phyloP scores from a whole-genome alignment of 257 asterid species.

The Fraxinus cuspidata region DNA sequence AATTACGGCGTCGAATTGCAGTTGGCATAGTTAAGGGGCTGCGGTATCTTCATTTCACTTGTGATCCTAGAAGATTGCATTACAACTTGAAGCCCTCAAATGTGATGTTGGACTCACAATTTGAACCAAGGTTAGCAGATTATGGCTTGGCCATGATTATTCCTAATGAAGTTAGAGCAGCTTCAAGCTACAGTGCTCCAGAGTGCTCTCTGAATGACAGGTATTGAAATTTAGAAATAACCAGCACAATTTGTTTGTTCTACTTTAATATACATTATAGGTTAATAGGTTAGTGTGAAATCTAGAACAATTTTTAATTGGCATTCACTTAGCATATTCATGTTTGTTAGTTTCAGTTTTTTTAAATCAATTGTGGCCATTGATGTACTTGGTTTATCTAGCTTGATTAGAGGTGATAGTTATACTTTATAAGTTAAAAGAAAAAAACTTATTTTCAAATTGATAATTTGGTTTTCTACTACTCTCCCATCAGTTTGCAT shows the following conservation, averaged over 20 bases:
- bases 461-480: no score
- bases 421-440: neutral
- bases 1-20: slow-evolving; percentile 68
- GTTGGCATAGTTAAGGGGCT: slow-evolving; percentile 78
- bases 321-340: slow-evolving; percentile 1
- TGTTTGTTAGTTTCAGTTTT: neutral
- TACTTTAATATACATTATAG: neutral
- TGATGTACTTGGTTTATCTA: neutral
- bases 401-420: neutral
- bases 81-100: slow-evolving; percentile 82
- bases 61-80: slow-evolving; percentile 70
- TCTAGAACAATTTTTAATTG: slow-evolving; percentile 1
- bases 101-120: slow-evolving; percentile 72
- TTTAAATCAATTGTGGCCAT: neutral
- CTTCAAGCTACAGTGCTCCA: slow-evolving; percentile 67
- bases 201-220: slow-evolving; percentile 73
- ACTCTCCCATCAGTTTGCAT: no score
- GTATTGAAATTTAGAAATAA: slow-evolving; percentile 36
- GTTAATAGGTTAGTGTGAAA: neutral
- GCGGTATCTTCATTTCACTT: slow-evolving; percentile 75
- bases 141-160: slow-evolving; percentile 67
- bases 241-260: neutral
- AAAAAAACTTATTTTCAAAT: no score
- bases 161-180: slow-evolving; percentile 48
- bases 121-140: slow-evolving; percentile 79